Base-by-base conservation (phyloP, 768 basidiomycete species). In the Calvatia gigantea region DNA sequence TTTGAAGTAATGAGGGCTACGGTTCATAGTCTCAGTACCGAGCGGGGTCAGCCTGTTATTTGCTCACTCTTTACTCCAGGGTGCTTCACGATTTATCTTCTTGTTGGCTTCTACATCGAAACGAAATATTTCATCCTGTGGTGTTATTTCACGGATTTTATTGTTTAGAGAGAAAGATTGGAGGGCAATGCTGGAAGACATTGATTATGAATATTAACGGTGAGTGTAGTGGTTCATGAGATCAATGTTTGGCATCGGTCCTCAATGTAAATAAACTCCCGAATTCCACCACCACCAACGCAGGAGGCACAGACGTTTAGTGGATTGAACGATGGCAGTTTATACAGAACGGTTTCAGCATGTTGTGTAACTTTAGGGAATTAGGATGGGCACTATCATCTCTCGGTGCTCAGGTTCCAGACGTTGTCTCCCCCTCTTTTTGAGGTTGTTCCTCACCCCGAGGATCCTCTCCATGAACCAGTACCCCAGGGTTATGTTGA, bases 51-150 rank as follows among this genome's bases (percentile, higher is more conserved):
- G 39, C 19, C 27, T 37, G 31, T 28, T 7, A 35, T 54, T 38
- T 25, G 76, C 82, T 66, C 60, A 95, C 94, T 98, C 96, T 64
- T 84, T 83, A 55, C 77, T 78, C 96, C 96, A 99, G 27, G 91
- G 93, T 23, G 80, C 74, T 60, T 87, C 85, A 33, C 79, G 72
- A 61, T 85, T 83, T 58, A 93, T 79, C 50, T 75, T 72, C 64
- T 69, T 82, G 69, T 92, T 81, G n/a, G 77, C 85, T 25, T 82
- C 84, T 8, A 72, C 74, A 67, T 93, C 88, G 58, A 81, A 92
- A 28, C 76, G 79, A 73, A 86, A 93, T 49, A 95, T 91, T 65
- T 86, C 82, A 65, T 94, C 91, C 63, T 90, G 82, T 4, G 85
- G 80, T 0, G 87, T 81, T 47, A 93, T 69, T 44, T 91, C 83